Percentiles rank a stretch among this genome's conserved stretches.
Evolutionary conservation across 2,329 filamentous ascomycete species (phyloP).

Genomic region (Pezicula carpinea): DNA sequence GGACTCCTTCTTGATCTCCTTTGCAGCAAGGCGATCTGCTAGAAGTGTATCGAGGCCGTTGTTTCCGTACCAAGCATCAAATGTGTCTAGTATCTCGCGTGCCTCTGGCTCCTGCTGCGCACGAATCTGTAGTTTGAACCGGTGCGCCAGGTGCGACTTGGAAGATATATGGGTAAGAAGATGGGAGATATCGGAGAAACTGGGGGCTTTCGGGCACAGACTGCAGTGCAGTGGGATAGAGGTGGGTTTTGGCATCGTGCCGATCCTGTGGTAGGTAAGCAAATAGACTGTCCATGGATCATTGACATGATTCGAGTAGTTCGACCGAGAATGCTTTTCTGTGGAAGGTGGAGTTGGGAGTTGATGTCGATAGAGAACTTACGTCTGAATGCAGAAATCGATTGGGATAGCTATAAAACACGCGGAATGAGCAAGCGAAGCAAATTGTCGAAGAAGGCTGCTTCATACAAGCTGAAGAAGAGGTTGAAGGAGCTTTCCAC

Average conservation of each 20-base stretch:
- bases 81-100: slow-evolving; percentile 57
- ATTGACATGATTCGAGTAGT: neutral
- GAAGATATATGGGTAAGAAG: slow-evolving; percentile 88
- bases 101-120: slow-evolving; percentile 63
- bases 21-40: slow-evolving; percentile 71
- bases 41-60: slow-evolving; percentile 70
- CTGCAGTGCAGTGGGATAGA: slow-evolving; percentile 70
- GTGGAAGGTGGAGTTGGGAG: neutral
- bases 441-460: slow-evolving; percentile 14
- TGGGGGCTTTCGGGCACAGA: slow-evolving; percentile 74
- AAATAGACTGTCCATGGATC: neutral
- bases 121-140: slow-evolving; percentile 75
- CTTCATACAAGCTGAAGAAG: slow-evolving; percentile 9
- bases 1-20: slow-evolving; percentile 58
- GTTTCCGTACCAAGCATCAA: slow-evolving; percentile 72
- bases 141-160: slow-evolving; percentile 83
- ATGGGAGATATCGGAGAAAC: slow-evolving; percentile 87
- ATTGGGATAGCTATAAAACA: neutral
- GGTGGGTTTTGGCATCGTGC: slow-evolving; percentile 18
- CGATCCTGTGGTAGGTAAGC: neutral
- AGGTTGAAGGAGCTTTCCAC: neutral
- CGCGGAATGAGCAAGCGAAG: slow-evolving; percentile 24
- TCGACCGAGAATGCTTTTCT: neutral
- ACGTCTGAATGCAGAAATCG: neutral
- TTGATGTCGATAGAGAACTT: neutral